phyloP scores from a whole-genome alignment of 129 eudicot species.

The Cynara cardunculus region DNA sequence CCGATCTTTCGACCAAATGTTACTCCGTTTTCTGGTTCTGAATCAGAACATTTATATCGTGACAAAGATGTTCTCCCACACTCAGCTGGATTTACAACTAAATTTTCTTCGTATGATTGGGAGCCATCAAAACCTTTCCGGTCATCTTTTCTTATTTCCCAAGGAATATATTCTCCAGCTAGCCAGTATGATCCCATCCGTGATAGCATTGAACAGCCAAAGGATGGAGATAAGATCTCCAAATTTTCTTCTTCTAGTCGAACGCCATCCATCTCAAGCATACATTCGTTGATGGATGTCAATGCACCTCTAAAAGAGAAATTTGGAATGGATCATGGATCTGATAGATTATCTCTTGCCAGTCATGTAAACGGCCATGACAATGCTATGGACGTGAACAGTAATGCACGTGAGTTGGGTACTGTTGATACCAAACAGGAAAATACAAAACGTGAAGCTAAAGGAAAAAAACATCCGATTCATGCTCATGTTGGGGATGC shows the following conservation, averaged over 20 bases:
- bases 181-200: conserved; percentile 56
- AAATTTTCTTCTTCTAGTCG: conserved; percentile 36
- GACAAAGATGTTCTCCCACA: conserved; percentile 15
- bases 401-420: conserved; percentile 24
- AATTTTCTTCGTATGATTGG: conserved; percentile 47
- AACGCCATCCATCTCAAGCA: conserved; percentile 30
- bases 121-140: conserved; percentile 77
- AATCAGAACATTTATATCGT: conserved; percentile 30
- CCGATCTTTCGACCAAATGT: conserved; percentile 24
- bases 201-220: conserved; percentile 53
- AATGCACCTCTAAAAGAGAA: conserved; percentile 22
- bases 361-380: conserved; percentile 26
- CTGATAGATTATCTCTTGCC: conserved; percentile 26
- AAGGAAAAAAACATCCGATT: conserved; percentile 35
- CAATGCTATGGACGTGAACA: conserved; percentile 15
- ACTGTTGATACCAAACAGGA: conserved; percentile 25
- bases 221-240: conserved; percentile 22
- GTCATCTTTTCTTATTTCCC: conserved; percentile 49
- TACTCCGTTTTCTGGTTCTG: conserved; percentile 31
- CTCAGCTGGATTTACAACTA: conserved; percentile 20
- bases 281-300: conserved; percentile 18
- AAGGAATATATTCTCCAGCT: conserved; percentile 39
- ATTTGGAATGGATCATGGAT: conserved; percentile 18
- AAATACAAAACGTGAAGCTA: conserved; percentile 19
- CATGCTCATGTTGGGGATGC: conserved; percentile 28